Evolutionary conservation across 345 rosid species (phyloP).

Genomic region (Litchi chinensis): DNA sequence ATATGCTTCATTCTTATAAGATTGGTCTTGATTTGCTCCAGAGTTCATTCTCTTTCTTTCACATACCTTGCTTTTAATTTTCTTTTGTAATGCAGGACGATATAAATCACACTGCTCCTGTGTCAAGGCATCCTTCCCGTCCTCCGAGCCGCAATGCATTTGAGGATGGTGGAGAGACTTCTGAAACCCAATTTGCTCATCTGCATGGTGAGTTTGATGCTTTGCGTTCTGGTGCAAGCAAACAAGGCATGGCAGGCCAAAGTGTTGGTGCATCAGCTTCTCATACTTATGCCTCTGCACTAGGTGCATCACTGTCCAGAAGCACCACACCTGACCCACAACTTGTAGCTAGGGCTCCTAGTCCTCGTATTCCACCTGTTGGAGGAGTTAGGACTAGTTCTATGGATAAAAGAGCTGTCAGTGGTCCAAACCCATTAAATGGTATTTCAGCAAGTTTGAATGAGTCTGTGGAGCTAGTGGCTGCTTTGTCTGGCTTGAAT

Average conservation of each 20-base stretch:
- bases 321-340: constrained; percentile 70
- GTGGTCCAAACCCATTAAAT: constrained; percentile 39
- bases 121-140: constrained; percentile 57
- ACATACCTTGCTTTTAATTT: constrained; percentile 18
- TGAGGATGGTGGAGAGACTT: constrained; percentile 43
- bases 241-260: constrained; percentile 29
- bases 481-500: constrained; percentile 62
- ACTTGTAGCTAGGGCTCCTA: constrained; percentile 56
- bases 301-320: constrained; percentile 63
- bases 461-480: constrained; percentile 46
- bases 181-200: constrained; percentile 50
- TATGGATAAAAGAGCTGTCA: constrained; percentile 46
- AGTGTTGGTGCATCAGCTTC: constrained; percentile 47
- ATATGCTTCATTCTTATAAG: not conserved
- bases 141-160: constrained; percentile 62
- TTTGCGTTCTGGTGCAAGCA: constrained; percentile 36
- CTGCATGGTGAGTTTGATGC: constrained; percentile 44
- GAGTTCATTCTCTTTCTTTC: not conserved
- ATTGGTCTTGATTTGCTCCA: not conserved
- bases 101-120: constrained; percentile 39
- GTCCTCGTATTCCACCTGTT: constrained; percentile 59
- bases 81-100: constrained; percentile 51
- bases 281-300: constrained; percentile 61
- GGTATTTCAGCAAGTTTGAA: constrained; percentile 39
- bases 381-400: constrained; percentile 55